These are phyloP conservation scores for Naganishia randhawae DNA, from an alignment of 768 basidiomycete species.

Conservation along the genomic window DNA sequence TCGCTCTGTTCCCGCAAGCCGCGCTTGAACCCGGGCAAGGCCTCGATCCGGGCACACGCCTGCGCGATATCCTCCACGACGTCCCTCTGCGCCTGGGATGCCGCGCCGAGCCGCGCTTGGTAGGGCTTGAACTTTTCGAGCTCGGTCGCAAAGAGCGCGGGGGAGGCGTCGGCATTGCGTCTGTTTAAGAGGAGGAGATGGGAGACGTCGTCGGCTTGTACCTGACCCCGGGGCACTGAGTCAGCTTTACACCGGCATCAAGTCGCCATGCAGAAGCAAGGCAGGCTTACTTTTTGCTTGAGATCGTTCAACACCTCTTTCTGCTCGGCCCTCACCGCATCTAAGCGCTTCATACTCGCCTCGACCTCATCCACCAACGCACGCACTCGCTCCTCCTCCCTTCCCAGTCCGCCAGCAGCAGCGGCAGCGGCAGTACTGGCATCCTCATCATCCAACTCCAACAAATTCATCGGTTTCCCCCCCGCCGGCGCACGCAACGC, in stretches of 20 bases:
- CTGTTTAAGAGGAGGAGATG: slow-evolving; percentile 87
- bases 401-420: slow-evolving; percentile 53
- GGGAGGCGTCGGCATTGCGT: slow-evolving; percentile 71
- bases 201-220: slow-evolving; percentile 94
- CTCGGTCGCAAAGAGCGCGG: slow-evolving; percentile 82
- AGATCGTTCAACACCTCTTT: slow-evolving; percentile 84
- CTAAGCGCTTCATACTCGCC: slow-evolving; percentile 69
- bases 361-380: slow-evolving; percentile 77
- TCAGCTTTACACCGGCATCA: background rate
- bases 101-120: slow-evolving; percentile 73
- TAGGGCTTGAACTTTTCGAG: slow-evolving; percentile 93
- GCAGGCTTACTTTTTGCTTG: slow-evolving; percentile 75
- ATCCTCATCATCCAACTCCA: slow-evolving; percentile 78
- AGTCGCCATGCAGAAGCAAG: background rate
- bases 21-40: slow-evolving; percentile 60
- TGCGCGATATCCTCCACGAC: slow-evolving; percentile 69
- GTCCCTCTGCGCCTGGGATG: slow-evolving; percentile 70
- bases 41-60: slow-evolving; percentile 71
- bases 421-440: slow-evolving; percentile 50
- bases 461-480: slow-evolving; percentile 54
- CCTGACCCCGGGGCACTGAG: slow-evolving; percentile 56
- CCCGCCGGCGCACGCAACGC: slow-evolving; percentile 63
- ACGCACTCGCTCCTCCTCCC: slow-evolving; percentile 55
- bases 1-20: background rate
- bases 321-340: slow-evolving; percentile 79